Conservation (phyloP, 192 early-diverging fungal species). For the Coemansia sp. region DNA sequence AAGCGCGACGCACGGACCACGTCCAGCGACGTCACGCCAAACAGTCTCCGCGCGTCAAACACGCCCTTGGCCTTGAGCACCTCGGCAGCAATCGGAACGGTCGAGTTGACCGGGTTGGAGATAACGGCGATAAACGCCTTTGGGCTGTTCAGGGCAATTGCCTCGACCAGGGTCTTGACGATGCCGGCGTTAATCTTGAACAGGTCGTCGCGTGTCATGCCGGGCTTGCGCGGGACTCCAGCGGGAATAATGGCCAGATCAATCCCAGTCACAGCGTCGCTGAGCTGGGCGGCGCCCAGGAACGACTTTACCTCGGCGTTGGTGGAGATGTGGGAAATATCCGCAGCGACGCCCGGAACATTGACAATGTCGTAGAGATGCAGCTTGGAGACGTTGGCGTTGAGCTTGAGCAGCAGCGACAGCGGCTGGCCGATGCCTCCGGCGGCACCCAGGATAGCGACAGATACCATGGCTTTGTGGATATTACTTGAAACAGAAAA, state of each 20-base stretch:
- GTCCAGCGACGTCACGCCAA: conserved; percentile 95
- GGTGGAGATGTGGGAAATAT: conserved; percentile 91
- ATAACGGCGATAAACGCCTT: conserved; percentile 85
- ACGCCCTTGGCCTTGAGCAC: conserved; percentile 87
- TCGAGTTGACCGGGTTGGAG: conserved; percentile 98
- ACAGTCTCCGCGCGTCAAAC: conserved; percentile 84
- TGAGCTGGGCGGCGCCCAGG: conserved; percentile 65
- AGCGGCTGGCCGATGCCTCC: conserved; percentile 98
- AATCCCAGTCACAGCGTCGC: conserved; percentile 64
- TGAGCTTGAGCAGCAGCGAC: conserved; percentile 90
- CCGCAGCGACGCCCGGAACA: conserved; percentile 94
- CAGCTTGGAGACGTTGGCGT: conserved; percentile 79
- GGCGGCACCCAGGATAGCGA: conserved; percentile 70
- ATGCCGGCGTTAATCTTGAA: conserved; percentile 99
- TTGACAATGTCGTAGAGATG: conserved; percentile 97
- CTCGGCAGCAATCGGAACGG: conserved; percentile 93
- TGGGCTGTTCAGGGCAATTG: conserved; percentile 76
- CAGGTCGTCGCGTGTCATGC: conserved; percentile 98
- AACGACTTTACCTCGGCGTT: conserved; percentile 71
- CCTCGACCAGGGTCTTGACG: conserved; percentile 78
- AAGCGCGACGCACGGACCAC: conserved; percentile 93
- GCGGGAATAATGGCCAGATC: conserved; percentile 88
- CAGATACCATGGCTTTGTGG: conserved; percentile 2
- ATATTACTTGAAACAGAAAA: not conserved
- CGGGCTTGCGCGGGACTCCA: conserved; percentile 97